Evolutionary conservation across 139 green algal genomes (phyloP).

Genomic region (Microglena sp.): DNA sequence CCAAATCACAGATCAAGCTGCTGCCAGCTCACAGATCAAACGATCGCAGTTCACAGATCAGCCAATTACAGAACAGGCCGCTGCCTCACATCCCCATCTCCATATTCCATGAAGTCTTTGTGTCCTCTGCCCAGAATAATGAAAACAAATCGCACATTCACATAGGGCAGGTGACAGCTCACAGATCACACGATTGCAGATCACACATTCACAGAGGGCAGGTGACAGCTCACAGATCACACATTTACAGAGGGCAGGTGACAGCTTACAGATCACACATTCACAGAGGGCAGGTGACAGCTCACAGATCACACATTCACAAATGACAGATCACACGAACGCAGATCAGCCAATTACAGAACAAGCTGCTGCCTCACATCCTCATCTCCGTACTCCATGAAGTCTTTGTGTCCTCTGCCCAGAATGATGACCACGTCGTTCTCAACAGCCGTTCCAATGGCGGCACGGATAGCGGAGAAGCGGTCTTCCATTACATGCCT

Average conservation of each 20-base stretch:
- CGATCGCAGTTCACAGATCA: too few species aligned
- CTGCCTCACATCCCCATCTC: slow-evolving; percentile 20
- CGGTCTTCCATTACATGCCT: slow-evolving; percentile 65
- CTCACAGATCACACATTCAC: background rate
- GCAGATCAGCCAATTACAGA: background rate
- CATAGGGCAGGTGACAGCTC: too few species aligned
- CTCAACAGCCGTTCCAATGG: slow-evolving; percentile 79
- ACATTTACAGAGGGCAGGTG: too few species aligned
- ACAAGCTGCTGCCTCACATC: slow-evolving; percentile 6
- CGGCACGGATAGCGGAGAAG: slow-evolving; percentile 80
- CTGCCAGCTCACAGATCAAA: too few species aligned
- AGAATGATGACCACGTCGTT: slow-evolving; percentile 83
- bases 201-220: too few species aligned
- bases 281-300: too few species aligned
- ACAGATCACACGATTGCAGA: too few species aligned
- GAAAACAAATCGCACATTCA: too few species aligned
- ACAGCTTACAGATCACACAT: too few species aligned
- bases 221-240: too few species aligned
- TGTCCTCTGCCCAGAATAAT: slow-evolving; percentile 85
- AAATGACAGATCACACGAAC: background rate
- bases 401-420: slow-evolving; percentile 79
- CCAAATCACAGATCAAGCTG: too few species aligned
- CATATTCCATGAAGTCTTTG: slow-evolving; percentile 65
- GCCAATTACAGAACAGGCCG: background rate
- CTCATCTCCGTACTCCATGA: slow-evolving; percentile 49